Base-by-base conservation (phyloP, 2,329 filamentous ascomycete species). In the Cryphonectria radicalis region DNA sequence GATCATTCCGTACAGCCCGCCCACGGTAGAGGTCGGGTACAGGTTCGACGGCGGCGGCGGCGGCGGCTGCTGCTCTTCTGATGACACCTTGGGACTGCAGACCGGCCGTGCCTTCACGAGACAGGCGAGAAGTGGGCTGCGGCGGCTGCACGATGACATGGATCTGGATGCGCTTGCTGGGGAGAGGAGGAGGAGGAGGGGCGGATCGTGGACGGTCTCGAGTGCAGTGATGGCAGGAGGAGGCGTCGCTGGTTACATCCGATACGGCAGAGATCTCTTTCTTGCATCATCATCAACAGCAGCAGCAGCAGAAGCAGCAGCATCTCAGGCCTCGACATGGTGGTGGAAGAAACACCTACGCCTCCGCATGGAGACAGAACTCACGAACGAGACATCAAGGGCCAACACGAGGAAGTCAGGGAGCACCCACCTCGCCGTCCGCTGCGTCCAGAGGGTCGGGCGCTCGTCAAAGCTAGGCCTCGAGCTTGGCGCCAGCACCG, bases 21-120 rank as follows among this genome's bases (percentile, higher is more conserved):
- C 84, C 0, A 83, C 78, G 63, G 53, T 84, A 19, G 84, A 86
- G 72, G 40, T 83, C 1, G 83, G 83, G 2, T 85, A 83, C 73
- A 80, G 77, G n/a, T 73, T 77, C 37, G 74, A 77, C 57, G 19
- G 3, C 10, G 42, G 37, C 35, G 73, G 77, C 59, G 17, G 4
- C 37, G 74, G 77, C 57, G 19, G 3, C 10, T 35, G 37, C 35
- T 73, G 77, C 3, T 55, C 57, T 42, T 72, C 76, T 1, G 69
- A 78, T 72, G 77, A 80, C 53, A 70, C 22, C 8, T 8, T 83
- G 28, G 80, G 80, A 25, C 70, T 80, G 32, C 75, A 75, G 1
- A 74, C 77, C 43, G 77, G 77, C 0, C 76, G 77, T 13, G 77
- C 79, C 3, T 74, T 81, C 46, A 80, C 80, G 3, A 78, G 76